Percentiles rank a stretch among this genome's conserved stretches.
These are phyloP conservation scores for Mycena citricolor DNA, from an alignment of 1,284 basidiomycete species.

Conservation along the genomic window DNA sequence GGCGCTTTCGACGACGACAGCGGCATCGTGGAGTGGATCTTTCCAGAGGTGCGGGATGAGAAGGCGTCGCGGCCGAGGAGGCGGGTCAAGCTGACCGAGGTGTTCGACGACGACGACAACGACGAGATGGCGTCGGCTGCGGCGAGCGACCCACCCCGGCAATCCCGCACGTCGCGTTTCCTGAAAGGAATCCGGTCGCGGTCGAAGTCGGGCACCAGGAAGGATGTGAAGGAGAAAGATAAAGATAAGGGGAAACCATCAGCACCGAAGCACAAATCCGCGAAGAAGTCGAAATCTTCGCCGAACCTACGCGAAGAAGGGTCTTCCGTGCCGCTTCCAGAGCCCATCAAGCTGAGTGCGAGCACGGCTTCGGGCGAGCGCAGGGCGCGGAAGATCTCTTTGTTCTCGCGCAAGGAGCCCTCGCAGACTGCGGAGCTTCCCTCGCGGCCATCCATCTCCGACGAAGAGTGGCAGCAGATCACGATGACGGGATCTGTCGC, in stretches of 20 bases:
- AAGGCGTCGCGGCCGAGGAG: constrained; percentile 7
- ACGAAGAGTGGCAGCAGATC: constrained; percentile 24
- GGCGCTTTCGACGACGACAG: constrained; percentile 27
- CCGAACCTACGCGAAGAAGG: constrained; percentile 17
- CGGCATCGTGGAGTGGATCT: constrained; percentile 27
- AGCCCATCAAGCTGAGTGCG: constrained; percentile 7
- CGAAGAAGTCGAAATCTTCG: constrained; percentile 17
- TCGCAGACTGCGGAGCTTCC: constrained; percentile 9
- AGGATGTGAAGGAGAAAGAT: constrained; percentile 8
- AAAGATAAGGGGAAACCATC: constrained; percentile 2
- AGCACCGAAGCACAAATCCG: not conserved
- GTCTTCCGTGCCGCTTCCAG: constrained; percentile 5
- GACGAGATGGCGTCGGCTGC: too few species aligned
- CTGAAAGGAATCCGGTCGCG: constrained; percentile 12
- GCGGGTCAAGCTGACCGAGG: constrained; percentile 17
- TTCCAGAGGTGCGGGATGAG: constrained; percentile 20
- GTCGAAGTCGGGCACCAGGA: constrained; percentile 13
- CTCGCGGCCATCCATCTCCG: constrained; percentile 19
- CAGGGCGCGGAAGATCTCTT: constrained; percentile 11
- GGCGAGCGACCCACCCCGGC: constrained; percentile 12
- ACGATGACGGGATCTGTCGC: constrained; percentile 22
- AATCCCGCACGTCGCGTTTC: constrained; percentile 17
- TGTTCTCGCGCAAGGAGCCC: constrained; percentile 14
- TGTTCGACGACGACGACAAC: constrained; percentile 9
- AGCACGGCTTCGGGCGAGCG: constrained; percentile 5